Evolutionary conservation across 192 early-diverging fungal species (phyloP), one percentile per base, ranked within the genome.

Genomic region (Coemansia biformis): DNA sequence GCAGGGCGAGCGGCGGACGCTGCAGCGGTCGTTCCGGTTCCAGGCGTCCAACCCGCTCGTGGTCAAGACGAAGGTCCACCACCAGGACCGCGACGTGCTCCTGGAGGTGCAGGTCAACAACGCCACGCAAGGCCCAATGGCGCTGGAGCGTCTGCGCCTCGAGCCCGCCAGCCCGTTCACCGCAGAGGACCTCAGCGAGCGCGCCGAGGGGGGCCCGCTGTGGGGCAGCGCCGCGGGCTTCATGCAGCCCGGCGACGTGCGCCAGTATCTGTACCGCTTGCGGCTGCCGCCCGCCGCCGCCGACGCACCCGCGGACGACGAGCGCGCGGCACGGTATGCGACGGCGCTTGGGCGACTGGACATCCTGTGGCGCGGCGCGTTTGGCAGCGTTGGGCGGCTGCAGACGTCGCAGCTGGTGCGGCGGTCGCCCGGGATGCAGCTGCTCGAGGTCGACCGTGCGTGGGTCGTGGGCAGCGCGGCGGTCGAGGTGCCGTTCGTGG

Each of bases 31-130:
- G 56, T 98, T 90, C 81, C 93, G 91, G 52, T 98, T 98, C 63
- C 90, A 95, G 76, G 95, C 94, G 13, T 60, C 88, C 36, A 98
- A 98, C 64, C 95, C 95, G 33, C 78, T 98, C 28, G 80, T 90
- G 9, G 95, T 98, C 41, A 96, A 94, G 66, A 98, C 95, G 9
- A 96, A 95, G 50, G 83, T 96, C 37, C 93, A 98, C 72, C 85
- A 86, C 22, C 63, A 90, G 51, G 62, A 49, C 1, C 52, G 55
- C 42, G 57, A 67, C 18, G 81, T 89, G 10, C 84, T 92, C 55
- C 69, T 98, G 37, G 95, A 98, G 63, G 89, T 88, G n/a, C 90
- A 95, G 69, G 79, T 98, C 12, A 89, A 92, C 59, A 98, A 98
- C 62, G 81, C 89, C 13, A 81, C 88, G 2, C 78, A 66, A 4